Evolutionary conservation across 2,329 filamentous ascomycete species (phyloP), one percentile per base, ranked within the genome.

Genomic region (Talaromyces sp.): DNA sequence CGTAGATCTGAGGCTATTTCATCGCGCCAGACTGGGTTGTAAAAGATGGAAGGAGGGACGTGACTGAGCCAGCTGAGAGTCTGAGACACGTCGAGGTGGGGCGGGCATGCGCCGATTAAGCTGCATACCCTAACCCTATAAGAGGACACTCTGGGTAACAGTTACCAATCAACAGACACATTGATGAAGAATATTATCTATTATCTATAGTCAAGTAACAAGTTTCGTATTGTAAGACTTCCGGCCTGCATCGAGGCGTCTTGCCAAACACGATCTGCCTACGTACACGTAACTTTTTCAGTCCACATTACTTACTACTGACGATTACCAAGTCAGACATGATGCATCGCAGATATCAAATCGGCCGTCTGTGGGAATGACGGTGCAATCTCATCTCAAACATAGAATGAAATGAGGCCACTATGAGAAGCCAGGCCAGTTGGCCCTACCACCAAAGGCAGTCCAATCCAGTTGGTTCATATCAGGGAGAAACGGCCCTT

Each of bases 391-490:
- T 16, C 23, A 28, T 16, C 12, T 25, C 23, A 28, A 23, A 16
- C 16, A 16, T 28, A 12, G 7, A 31, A 25, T 48, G 23, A n/a
- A 14, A 18, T 18, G 16, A 11, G 16, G 28, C 28, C 28, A 54
- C n/a, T 54, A 18, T 42, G 23, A 55, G 25, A 61, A 61, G 14
- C 37, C 59, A 28, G 48, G 46, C 59, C 59, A 61, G 8, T 31
- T 52, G 31, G 59, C 37, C 31, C 48, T 23, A 39, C 59, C 59
- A 31, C 50, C 37, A n/a, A 61, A 46, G n/a, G 50, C 59, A 25
- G 59, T 44, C 59, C 59, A 61, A 54, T 61, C 48, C 18, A 55
- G 25, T 37, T 55, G 46, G 23, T 35, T 33, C 39, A 46, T 54
- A 11, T 44, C 23, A 44, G 33, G 23, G 8, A 37, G 31, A 25